Conservation (phyloP, 2,329 filamentous ascomycete genomes). For the Aspergillus nomiae region DNA sequence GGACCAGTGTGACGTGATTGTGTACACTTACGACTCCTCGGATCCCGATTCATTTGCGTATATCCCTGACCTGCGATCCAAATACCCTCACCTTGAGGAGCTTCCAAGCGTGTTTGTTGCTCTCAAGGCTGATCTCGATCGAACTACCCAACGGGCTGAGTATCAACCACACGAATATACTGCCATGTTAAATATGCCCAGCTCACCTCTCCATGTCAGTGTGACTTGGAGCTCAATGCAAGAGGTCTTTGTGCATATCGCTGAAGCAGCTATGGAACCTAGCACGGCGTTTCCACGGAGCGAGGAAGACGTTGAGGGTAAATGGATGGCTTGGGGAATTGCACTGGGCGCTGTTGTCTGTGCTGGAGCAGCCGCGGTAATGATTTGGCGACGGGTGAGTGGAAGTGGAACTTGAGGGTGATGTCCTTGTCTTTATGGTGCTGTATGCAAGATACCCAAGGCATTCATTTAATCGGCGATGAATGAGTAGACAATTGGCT, state of each 20-base stretch:
- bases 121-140: conserved; percentile 92
- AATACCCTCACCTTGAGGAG: conserved; percentile 81
- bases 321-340: conserved; percentile 83
- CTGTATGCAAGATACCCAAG: conserved; percentile 6
- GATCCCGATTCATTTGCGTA: conserved; percentile 95
- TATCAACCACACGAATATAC: conserved; percentile 92
- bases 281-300: conserved; percentile 85
- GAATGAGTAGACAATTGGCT: background rate
- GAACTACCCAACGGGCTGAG: conserved; percentile 92
- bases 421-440: background rate
- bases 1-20: conserved; percentile 89
- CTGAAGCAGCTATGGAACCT: conserved; percentile 88
- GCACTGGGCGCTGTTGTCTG: conserved; percentile 72
- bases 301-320: conserved; percentile 76
- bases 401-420: conserved; percentile 32
- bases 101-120: conserved; percentile 90
- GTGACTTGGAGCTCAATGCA: conserved; percentile 92
- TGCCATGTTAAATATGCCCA: conserved; percentile 78
- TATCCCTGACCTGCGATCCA: conserved; percentile 76
- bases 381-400: conserved; percentile 60
- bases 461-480: background rate
- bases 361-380: conserved; percentile 59
- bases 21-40: conserved; percentile 95
- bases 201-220: conserved; percentile 84
- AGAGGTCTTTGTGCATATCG: conserved; percentile 88